Conservation (phyloP, 495 filamentous ascomycete genomes). For the Cenococcum geophilum region DNA sequence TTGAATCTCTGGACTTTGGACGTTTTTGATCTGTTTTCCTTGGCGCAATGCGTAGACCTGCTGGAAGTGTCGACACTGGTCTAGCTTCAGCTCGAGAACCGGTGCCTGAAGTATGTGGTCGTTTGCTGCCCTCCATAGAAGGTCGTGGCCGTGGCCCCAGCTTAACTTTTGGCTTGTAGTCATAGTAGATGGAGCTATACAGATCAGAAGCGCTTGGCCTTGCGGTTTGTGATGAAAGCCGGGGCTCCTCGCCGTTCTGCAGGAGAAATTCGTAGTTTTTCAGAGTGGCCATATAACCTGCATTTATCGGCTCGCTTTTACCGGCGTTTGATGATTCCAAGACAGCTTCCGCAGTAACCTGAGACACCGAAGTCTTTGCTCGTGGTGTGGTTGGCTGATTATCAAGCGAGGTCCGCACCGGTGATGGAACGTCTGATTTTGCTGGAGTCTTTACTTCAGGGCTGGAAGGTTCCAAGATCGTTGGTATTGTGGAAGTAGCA, state of each 20-base stretch:
- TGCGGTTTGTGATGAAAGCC: slow-evolving; percentile 29
- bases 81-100: slow-evolving; percentile 9
- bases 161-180: slow-evolving; percentile 33
- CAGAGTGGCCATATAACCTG: slow-evolving; percentile 17
- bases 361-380: slow-evolving; percentile 12
- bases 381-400: neutral
- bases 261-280: slow-evolving; percentile 25
- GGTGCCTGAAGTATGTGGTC: slow-evolving; percentile 25
- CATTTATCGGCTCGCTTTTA: neutral
- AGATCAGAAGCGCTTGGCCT: slow-evolving; percentile 24
- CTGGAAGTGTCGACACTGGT: slow-evolving; percentile 31
- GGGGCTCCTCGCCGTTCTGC: slow-evolving; percentile 23
- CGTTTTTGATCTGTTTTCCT: slow-evolving; percentile 29
- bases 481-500: slow-evolving; percentile 13
- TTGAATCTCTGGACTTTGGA: slow-evolving; percentile 32
- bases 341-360: slow-evolving; percentile 2
- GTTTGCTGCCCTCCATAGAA: slow-evolving; percentile 23
- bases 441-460: neutral
- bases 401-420: neutral
- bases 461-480: slow-evolving; percentile 14
- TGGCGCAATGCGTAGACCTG: slow-evolving; percentile 30
- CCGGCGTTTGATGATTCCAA: neutral
- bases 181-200: slow-evolving; percentile 25
- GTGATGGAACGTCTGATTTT: neutral
- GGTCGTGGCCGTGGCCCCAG: slow-evolving; percentile 26